Conservation (phyloP, 768 basidiomycete genomes). For the Leccinum subgranulosum region DNA sequence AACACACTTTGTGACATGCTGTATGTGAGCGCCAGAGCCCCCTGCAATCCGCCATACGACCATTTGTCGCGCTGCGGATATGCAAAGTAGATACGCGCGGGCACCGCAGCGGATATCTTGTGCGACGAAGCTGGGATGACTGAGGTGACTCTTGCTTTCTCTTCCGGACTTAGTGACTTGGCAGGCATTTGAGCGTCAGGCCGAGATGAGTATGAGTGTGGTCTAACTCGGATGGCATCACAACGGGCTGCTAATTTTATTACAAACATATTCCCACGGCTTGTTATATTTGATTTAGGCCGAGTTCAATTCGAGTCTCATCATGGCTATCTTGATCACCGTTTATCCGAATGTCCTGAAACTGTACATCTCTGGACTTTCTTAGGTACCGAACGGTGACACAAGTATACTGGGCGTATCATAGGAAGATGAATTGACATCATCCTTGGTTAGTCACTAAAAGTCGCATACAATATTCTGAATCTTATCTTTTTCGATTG, state of each 20-base stretch:
- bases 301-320: no score
- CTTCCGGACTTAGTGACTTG: conserved; percentile 66
- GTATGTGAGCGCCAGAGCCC: conserved; percentile 71
- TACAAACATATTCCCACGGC: no score
- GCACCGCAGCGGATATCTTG: conserved; percentile 80
- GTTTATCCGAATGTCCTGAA: no score
- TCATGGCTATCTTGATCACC: no score
- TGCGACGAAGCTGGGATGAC: conserved; percentile 51
- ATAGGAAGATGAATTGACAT: no score
- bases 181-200: conserved; percentile 56
- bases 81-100: conserved; percentile 89
- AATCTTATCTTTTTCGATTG: no score
- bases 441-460: no score
- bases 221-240: background rate
- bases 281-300: no score
- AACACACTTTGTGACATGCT: conserved; percentile 56
- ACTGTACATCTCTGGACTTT: no score
- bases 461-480: no score
- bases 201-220: background rate
- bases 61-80: conserved; percentile 73
- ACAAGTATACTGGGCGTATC: no score
- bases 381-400: no score
- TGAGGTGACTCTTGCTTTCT: conserved; percentile 73
- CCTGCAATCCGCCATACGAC: conserved; percentile 86
- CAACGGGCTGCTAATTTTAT: background rate